Evolutionary conservation across 257 asterid genomes (phyloP).

Genomic region (Anisodus tanguticus): DNA sequence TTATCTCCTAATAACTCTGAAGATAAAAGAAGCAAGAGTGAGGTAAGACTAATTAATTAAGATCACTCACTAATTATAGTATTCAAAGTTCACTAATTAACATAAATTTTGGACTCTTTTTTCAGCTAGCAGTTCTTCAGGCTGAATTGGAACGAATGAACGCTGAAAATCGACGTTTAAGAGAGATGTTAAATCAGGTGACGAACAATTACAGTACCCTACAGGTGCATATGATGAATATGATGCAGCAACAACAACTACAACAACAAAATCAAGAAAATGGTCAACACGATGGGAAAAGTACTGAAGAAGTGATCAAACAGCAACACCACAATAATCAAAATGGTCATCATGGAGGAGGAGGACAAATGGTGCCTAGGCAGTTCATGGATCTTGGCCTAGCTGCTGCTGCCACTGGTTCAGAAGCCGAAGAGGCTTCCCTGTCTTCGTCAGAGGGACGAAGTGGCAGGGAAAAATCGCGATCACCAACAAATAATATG

Average conservation of each 20-base stretch:
- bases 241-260: conserved; percentile 61
- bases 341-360: conserved; percentile 38
- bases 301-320: conserved; percentile 10
- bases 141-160: conserved; percentile 66
- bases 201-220: conserved; percentile 51
- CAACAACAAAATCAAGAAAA: conserved; percentile 39
- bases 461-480: conserved; percentile 45
- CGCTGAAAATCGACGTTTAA: conserved; percentile 56
- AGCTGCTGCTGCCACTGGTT: conserved; percentile 41
- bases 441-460: conserved; percentile 66
- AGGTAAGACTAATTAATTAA: conserved; percentile 45
- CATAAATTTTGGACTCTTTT: not conserved
- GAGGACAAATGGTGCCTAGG: conserved; percentile 54
- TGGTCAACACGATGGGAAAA: conserved; percentile 32
- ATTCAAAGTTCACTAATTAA: not conserved
- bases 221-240: conserved; percentile 57
- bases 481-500: conserved; percentile 39
- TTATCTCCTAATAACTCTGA: conserved; percentile 48
- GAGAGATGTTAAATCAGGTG: conserved; percentile 56
- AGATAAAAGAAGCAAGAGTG: conserved; percentile 56
- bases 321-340: conserved; percentile 23
- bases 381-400: conserved; percentile 89
- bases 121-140: conserved; percentile 57
- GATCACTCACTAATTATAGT: not conserved
- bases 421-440: conserved; percentile 55